phyloP scores from a whole-genome alignment of 192 early-diverging fungal species.

The Coemansia sp. region DNA sequence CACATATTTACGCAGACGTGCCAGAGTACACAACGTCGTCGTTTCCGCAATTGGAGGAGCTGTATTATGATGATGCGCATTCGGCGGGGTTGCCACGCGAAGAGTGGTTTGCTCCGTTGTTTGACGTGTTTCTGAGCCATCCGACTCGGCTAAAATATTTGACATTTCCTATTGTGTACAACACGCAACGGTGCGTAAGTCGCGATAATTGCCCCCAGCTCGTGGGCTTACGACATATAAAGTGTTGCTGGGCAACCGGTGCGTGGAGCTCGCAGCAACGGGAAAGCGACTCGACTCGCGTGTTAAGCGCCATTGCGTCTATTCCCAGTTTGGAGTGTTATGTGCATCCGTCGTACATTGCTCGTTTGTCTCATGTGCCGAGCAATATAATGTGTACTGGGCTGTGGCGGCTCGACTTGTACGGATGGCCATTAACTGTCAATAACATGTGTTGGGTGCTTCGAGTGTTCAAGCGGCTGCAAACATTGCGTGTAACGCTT shows the following conservation, averaged over 20 bases:
- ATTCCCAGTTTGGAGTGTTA: conserved; percentile 38
- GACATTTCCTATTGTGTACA: conserved; percentile 53
- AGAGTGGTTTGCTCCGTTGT: conserved; percentile 50
- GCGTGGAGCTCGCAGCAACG: conserved; percentile 12
- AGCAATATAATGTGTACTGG: conserved; percentile 14
- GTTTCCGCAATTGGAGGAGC: conserved; percentile 35
- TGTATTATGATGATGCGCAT: conserved; percentile 45
- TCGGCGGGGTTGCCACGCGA: conserved; percentile 36
- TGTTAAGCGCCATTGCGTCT: conserved; percentile 30
- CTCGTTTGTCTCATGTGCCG: conserved; percentile 29
- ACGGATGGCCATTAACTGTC: conserved; percentile 47
- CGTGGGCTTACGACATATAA: conserved; percentile 40
- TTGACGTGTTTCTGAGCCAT: conserved; percentile 38
- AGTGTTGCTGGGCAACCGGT: conserved; percentile 55
- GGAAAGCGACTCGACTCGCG: conserved; percentile 47
- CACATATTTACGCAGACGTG: conserved; percentile 19
- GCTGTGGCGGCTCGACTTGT: conserved; percentile 31
- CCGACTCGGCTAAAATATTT: conserved; percentile 20
- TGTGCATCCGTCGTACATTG: conserved; percentile 48
- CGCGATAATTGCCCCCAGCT: conserved; percentile 33
- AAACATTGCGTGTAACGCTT: conserved; percentile 26
- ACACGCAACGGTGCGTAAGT: conserved; percentile 38
- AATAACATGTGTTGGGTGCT: conserved; percentile 30
- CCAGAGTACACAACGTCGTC: conserved; percentile 2
- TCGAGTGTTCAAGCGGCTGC: conserved; percentile 12